These are phyloP conservation scores for Ruellia speciosa DNA, from an alignment of 305 asterid species.

Conservation along the genomic window DNA sequence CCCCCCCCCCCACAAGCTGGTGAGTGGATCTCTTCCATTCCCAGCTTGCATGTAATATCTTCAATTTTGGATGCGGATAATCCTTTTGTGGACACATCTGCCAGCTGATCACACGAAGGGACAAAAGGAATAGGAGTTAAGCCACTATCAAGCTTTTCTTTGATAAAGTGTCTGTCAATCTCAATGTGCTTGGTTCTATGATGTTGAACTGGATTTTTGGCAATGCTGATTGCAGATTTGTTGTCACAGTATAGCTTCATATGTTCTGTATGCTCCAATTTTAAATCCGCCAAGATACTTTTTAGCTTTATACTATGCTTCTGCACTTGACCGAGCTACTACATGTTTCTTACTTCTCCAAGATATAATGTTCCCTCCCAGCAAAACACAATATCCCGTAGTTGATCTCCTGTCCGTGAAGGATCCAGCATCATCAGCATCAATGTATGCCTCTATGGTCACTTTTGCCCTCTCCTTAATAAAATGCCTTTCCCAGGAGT, in stretches of 20 bases:
- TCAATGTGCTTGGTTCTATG: not conserved
- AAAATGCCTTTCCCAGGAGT: not conserved
- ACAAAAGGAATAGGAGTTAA: not conserved
- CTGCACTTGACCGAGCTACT: too few relatives aligned
- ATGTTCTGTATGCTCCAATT: not conserved
- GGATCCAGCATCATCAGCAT: not conserved
- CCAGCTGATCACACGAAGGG: not conserved
- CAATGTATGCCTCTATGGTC: not conserved
- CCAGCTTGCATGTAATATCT: not conserved
- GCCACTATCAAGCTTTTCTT: not conserved
- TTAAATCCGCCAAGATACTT: not conserved
- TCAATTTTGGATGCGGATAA: not conserved
- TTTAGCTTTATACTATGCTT: not conserved
- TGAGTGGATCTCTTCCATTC: not conserved
- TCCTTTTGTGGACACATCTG: not conserved
- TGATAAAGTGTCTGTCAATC: not conserved
- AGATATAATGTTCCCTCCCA: not conserved
- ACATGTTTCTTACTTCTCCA: not conserved
- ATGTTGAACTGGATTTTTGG: not conserved
- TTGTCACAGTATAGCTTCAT: constrained; percentile 4
- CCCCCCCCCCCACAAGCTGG: too few relatives aligned
- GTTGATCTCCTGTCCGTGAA: not conserved
- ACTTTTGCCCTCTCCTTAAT: not conserved
- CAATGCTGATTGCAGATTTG: not conserved
- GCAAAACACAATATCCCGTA: not conserved